Base-by-base conservation (phyloP, 2,329 filamentous ascomycete species). In the Botrytis porri region DNA sequence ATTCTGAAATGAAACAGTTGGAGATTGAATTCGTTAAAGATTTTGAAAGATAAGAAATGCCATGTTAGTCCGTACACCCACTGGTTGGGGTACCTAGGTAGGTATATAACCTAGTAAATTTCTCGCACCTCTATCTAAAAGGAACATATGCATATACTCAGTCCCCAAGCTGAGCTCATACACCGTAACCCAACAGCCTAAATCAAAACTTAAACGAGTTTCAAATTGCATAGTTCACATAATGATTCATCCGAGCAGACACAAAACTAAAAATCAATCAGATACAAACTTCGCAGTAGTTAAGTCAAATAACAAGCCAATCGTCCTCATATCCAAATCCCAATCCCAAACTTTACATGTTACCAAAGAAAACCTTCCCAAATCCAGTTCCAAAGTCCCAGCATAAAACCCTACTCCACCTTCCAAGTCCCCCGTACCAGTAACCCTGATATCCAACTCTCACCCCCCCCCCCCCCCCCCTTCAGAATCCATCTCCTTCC, bases 401-500 rank as follows among this genome's bases (percentile, higher is more conserved):
- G 51, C n/a, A 57, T 57, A 18, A 29, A 9, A 57, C 9, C 14
- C n/a, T 18, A 57, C n/a, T 57, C 1, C n/a, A 57, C 6, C n/a
- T 29, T 7, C n/a, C 51, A 25, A 18, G 14, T 57, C n/a, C 51
- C 51, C 0, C 29, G 51, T 18, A 16, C 14, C 14, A 57, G 16
- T 0, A 9, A 57, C 51, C 18, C 6, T 29, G 7, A 29, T 6
- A 57, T 57, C n/a, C 51, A 4, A 57, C 51, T 29, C 25, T 54
- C 16, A 12, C 3, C 3, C 12, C 10, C 48, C 48, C 25, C 3
- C 29, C 16, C 10, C 3, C 3, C 12, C 10, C 48, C 48, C 25
- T 1, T n/a, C 12, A 48, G 22, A 2, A 45, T 10, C 9, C 8
- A n/a, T n/a, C 14, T 29, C 6, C n/a, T 2, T 3, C n/a, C 3